A percentile compares a stretch with the other conserved stretches of the same genome.
These are phyloP conservation scores for Acarospora socialis DNA, from an alignment of 2,329 filamentous ascomycete genomes.

Conservation along the genomic window DNA sequence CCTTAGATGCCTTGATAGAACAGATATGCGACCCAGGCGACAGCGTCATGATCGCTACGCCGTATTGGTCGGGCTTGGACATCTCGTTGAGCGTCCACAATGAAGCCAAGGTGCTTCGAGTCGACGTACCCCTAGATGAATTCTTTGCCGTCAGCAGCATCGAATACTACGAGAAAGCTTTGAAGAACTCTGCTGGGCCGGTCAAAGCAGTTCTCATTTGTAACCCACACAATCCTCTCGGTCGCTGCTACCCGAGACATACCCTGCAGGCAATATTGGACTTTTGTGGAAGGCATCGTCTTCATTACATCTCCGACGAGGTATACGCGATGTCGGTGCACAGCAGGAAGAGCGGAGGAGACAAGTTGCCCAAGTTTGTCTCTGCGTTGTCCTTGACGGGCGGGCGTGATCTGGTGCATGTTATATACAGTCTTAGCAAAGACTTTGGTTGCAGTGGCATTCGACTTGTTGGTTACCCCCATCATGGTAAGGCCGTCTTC, in stretches of 20 bases:
- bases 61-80: no score
- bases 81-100: no score
- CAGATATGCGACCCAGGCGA: slow-evolving; percentile 24
- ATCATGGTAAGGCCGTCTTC: not conserved
- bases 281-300: slow-evolving; percentile 33
- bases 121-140: no score
- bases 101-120: no score
- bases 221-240: slow-evolving; percentile 33
- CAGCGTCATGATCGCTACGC: slow-evolving; percentile 19
- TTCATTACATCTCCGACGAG: slow-evolving; percentile 44
- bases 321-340: slow-evolving; percentile 42
- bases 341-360: no score
- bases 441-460: slow-evolving; percentile 15
- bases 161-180: slow-evolving; percentile 29
- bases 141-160: no score
- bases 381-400: no score
- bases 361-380: no score
- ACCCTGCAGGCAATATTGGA: slow-evolving; percentile 32
- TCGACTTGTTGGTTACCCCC: slow-evolving; percentile 12
- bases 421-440: slow-evolving; percentile 14
- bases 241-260: slow-evolving; percentile 31
- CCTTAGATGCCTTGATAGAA: slow-evolving; percentile 19
- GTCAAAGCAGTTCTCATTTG: slow-evolving; percentile 30
- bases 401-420: no score
- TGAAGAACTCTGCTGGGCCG: slow-evolving; percentile 21